Conservation (phyloP, 768 basidiomycete species). For the Amanita subjunquillea region DNA sequence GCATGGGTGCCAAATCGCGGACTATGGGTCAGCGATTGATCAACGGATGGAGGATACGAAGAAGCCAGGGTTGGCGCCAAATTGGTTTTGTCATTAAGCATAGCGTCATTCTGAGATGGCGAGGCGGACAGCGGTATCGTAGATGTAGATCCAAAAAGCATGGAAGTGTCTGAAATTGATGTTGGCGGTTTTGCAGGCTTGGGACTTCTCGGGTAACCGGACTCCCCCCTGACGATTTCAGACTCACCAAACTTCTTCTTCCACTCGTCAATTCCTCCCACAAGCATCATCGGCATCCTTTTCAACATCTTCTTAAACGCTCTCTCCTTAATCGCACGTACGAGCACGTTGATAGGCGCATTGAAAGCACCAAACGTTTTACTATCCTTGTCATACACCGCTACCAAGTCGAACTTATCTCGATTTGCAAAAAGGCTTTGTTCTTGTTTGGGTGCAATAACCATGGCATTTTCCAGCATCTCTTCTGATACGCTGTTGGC, state of each 20-base stretch:
- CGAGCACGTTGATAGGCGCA: slow-evolving; percentile 48
- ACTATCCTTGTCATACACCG: slow-evolving; percentile 69
- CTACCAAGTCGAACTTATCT: slow-evolving; percentile 82
- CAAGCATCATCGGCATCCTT: slow-evolving; percentile 70
- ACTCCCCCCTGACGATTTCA: slow-evolving; percentile 15
- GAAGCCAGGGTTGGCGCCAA: slow-evolving; percentile 2
- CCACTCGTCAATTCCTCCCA: slow-evolving; percentile 84
- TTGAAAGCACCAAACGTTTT: slow-evolving; percentile 35
- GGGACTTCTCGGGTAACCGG: slow-evolving; percentile 11
- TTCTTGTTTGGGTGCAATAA: slow-evolving; percentile 62
- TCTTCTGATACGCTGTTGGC: slow-evolving; percentile 48
- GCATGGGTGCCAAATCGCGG: slow-evolving; percentile 7
- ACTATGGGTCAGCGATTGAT: not conserved
- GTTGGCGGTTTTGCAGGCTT: slow-evolving; percentile 9
- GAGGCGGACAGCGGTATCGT: not conserved
- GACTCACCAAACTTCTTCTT: slow-evolving; percentile 40
- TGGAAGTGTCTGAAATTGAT: not conserved
- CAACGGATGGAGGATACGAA: not conserved
- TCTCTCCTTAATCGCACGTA: slow-evolving; percentile 60
- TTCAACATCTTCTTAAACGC: slow-evolving; percentile 66
- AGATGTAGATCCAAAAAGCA: not conserved
- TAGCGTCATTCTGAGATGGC: not conserved
- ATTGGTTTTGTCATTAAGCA: slow-evolving; percentile 7
- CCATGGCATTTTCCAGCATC: slow-evolving; percentile 65
- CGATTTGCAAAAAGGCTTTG: slow-evolving; percentile 70